These are phyloP conservation scores for Agastache rugosa DNA, from an alignment of 257 asterid genomes.

Conservation along the genomic window DNA sequence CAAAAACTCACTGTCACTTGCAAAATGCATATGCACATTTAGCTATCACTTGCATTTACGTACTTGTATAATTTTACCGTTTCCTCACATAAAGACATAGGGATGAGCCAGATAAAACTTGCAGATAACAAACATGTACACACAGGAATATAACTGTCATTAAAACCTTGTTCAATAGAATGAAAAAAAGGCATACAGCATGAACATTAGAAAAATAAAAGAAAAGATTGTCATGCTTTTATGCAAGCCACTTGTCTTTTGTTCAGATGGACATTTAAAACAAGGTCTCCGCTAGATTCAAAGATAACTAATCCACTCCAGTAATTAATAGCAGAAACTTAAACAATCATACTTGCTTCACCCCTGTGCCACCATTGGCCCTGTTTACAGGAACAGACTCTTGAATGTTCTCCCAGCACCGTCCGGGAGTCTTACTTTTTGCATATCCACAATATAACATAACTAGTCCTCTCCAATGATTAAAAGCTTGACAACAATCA, in stretches of 20 bases:
- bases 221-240: not conserved
- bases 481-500: not conserved
- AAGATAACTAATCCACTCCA: not conserved
- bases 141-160: not conserved
- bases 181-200: not conserved
- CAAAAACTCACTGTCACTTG: slow-evolving; percentile 8
- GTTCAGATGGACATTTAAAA: slow-evolving; percentile 7
- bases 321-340: not conserved
- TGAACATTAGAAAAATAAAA: not conserved
- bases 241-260: not conserved
- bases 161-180: not conserved
- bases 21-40: not conserved
- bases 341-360: not conserved
- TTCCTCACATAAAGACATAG: not conserved
- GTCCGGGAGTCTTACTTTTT: no score
- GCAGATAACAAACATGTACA: not conserved
- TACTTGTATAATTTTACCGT: not conserved
- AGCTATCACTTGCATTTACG: slow-evolving; percentile 8
- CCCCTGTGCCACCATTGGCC: not conserved
- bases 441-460: no score
- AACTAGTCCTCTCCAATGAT: not conserved
- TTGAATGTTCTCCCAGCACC: no score
- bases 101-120: not conserved
- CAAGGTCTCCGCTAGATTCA: not conserved
- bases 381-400: no score